Conservation (phyloP, 495 filamentous ascomycete genomes). For the Glonium stellatum region DNA sequence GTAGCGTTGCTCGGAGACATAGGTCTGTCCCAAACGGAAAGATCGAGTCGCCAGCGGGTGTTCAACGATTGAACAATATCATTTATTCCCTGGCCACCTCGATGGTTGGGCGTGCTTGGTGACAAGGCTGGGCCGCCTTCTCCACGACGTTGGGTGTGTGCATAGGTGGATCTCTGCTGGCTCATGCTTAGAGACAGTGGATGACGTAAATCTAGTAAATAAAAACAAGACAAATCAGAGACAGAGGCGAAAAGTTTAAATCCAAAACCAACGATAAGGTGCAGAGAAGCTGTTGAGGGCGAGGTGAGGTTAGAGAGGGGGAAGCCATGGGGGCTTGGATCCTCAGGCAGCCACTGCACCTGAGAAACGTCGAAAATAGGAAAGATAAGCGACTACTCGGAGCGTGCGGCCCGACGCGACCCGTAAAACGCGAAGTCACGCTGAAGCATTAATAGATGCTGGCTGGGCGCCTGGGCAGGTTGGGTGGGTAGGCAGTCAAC, state of each 20-base stretch:
- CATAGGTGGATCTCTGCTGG: too few relatives aligned
- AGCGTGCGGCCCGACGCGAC: neutral
- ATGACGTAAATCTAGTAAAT: too few relatives aligned
- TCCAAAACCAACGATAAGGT: neutral
- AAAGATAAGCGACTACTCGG: too few relatives aligned
- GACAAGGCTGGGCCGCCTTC: neutral
- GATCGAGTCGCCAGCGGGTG: neutral
- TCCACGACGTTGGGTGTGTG: neutral
- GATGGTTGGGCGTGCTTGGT: neutral
- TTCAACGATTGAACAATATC: conserved; percentile 9
- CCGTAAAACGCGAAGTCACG: neutral
- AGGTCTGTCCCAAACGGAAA: conserved; percentile 1
- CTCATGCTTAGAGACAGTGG: too few relatives aligned
- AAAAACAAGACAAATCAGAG: neutral
- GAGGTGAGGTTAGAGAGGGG: too few relatives aligned
- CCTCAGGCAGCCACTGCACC: too few relatives aligned
- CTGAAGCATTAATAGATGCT: neutral
- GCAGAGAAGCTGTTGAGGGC: too few relatives aligned
- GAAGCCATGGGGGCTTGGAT: too few relatives aligned
- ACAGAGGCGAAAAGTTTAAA: neutral
- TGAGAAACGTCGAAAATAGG: too few relatives aligned
- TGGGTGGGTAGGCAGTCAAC: too few relatives aligned
- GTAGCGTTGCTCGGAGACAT: conserved; percentile 13
- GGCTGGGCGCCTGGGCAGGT: too few relatives aligned
- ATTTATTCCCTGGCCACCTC: conserved; percentile 2